Evolutionary conservation across 306 rosid genomes (phyloP).

Genomic region (Cicer cuneatum): DNA sequence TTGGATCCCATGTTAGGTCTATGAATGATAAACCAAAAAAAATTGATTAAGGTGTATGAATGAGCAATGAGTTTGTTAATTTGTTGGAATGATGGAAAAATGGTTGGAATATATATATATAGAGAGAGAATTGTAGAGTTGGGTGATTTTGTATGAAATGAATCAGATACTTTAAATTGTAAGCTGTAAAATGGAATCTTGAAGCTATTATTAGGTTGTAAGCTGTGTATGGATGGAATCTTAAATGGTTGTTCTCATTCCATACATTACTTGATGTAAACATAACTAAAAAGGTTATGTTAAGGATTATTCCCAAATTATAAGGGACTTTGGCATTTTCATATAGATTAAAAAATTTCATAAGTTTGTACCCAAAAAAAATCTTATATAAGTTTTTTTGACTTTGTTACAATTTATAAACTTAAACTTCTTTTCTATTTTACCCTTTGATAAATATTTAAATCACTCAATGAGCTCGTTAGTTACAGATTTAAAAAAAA

Average conservation of each 20-base stretch:
- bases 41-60: conserved; percentile 2
- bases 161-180: conserved; percentile 44
- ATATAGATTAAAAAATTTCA: too few species aligned
- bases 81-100: conserved; percentile 32
- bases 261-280: neutral
- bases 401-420: too few species aligned
- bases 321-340: too few species aligned
- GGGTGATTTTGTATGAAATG: conserved; percentile 16
- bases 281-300: neutral
- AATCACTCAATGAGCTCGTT: too few species aligned
- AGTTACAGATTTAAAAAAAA: too few species aligned
- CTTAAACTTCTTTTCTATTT: too few species aligned
- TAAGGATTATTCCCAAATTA: neutral
- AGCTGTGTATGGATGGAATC: neutral
- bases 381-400: too few species aligned
- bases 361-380: too few species aligned
- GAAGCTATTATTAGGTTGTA: conserved; percentile 13
- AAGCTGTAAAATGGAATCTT: conserved; percentile 42
- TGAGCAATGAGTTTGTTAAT: conserved; percentile 25
- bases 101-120: conserved; percentile 44
- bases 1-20: conserved; percentile 42
- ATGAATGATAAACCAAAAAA: conserved; percentile 10
- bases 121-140: conserved; percentile 26
- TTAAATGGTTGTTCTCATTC: neutral
- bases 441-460: too few species aligned